Conservation (phyloP, 768 basidiomycete genomes). For the Leccinum rimulosum region DNA sequence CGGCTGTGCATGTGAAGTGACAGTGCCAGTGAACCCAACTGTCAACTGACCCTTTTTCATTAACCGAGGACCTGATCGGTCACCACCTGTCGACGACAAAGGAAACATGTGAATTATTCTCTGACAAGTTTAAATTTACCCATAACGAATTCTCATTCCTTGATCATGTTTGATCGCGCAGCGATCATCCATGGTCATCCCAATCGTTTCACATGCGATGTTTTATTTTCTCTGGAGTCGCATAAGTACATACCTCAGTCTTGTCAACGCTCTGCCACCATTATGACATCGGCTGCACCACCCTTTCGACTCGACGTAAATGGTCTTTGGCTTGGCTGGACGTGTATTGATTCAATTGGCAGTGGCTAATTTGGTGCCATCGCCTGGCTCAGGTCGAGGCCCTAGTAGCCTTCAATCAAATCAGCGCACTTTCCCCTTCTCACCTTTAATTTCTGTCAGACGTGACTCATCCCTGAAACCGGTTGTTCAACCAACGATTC, state of each 20-base stretch:
- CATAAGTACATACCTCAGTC: neutral
- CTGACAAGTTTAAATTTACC: neutral
- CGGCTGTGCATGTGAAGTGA: neutral
- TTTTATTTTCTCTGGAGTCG: neutral
- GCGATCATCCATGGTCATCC: constrained; percentile 10
- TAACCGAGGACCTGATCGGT: neutral
- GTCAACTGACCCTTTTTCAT: neutral
- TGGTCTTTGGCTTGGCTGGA: too few species aligned
- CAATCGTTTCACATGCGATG: neutral
- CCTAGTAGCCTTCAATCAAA: neutral
- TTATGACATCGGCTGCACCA: neutral
- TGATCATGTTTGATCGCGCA: constrained; percentile 18
- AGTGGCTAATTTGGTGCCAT: constrained; percentile 11
- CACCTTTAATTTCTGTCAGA: neutral
- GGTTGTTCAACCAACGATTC: neutral
- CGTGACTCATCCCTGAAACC: neutral
- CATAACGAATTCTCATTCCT: neutral
- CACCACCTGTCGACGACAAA: neutral
- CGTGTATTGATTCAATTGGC: neutral
- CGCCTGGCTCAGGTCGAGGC: constrained; percentile 11
- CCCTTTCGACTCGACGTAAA: neutral
- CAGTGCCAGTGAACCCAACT: neutral
- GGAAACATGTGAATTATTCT: neutral
- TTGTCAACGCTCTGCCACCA: neutral
- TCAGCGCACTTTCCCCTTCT: neutral